These are phyloP conservation scores for Crataegus laevigata DNA, from an alignment of 306 rosid species.

Conservation along the genomic window DNA sequence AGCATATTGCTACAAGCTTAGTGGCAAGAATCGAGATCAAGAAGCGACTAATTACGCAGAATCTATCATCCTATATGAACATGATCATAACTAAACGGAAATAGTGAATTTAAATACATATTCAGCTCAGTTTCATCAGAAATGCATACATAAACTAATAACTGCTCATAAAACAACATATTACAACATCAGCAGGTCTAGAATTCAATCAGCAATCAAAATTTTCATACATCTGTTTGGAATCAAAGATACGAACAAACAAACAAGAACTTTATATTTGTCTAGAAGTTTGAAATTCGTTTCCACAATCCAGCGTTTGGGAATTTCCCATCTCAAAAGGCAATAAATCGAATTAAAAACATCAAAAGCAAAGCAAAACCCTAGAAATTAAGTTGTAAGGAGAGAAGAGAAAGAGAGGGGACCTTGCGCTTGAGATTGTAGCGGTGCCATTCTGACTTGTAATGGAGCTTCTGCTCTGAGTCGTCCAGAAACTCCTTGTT, in stretches of 20 bases:
- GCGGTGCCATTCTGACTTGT: slow-evolving; percentile 98
- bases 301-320: not conserved
- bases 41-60: not conserved
- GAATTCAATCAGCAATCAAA: not conserved
- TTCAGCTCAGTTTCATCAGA: not conserved
- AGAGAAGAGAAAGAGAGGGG: not conserved
- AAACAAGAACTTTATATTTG: not conserved
- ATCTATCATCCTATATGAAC: not conserved
- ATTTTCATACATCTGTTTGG: not conserved
- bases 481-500: slow-evolving; percentile 70
- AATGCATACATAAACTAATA: not conserved
- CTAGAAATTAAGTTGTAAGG: not conserved
- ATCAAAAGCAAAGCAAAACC: not conserved
- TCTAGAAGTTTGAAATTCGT: not conserved
- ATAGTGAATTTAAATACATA: not conserved
- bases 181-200: not conserved
- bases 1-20: not conserved
- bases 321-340: not conserved
- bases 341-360: not conserved
- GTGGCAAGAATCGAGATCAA: not conserved
- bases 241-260: not conserved
- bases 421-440: slow-evolving; percentile 99
- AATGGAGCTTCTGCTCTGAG: slow-evolving; percentile 68
- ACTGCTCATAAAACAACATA: not conserved
- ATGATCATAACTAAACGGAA: not conserved